Base-by-base conservation (phyloP, 2,329 filamentous ascomycete species). In the Colletotrichum echinochloae region DNA sequence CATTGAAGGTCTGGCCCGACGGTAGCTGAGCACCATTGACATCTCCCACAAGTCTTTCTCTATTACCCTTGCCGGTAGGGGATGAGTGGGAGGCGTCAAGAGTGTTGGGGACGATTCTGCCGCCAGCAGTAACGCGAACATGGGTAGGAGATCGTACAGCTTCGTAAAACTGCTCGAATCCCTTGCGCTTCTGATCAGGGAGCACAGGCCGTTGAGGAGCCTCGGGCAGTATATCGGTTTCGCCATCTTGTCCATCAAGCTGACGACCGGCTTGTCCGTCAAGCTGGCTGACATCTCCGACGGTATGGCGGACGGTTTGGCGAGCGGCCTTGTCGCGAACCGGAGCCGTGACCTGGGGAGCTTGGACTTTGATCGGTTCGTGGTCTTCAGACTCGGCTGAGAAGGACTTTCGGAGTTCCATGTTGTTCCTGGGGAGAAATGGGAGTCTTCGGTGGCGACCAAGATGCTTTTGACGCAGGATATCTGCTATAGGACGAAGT, bases 151-250 rank as follows among this genome's bases (percentile, higher is more conserved):
- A 92, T 5, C 88, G 85, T n/a, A 91, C 90, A 14, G 89, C 89
- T 76, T 90, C 89, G 80, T 89, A 91, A 76, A 92, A 92, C 62
- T 86, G 84, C 77, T 90, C 87, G 74, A 92, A 92, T n/a, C 90
- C 90, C 77, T 91, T 88, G 41, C 85, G 85, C 74, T 87, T 86
- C 77, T 91, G 89, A 33, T 87, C 85, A 35, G 67, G 67, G 11
- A 70, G 67, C 20, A 52, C 23, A 33, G 67, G 44, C 48, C 57
- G 51, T 81, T 73, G 72, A 20, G 39, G 69, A 14, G 26, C 39
- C 44, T 70, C 62, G 39, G 48, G 16, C n/a, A 37, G 39, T 14
- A 51, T 12, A 28, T 66, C 63, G 9, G 66, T 51, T 60, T 84
- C 82, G 1, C 78, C 79, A 64, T 82, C 81, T 56, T 82, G 83